Evolutionary conservation across 2,329 filamentous ascomycete species (phyloP).

Genomic region (Aspergillus oerlinghausenensis): DNA sequence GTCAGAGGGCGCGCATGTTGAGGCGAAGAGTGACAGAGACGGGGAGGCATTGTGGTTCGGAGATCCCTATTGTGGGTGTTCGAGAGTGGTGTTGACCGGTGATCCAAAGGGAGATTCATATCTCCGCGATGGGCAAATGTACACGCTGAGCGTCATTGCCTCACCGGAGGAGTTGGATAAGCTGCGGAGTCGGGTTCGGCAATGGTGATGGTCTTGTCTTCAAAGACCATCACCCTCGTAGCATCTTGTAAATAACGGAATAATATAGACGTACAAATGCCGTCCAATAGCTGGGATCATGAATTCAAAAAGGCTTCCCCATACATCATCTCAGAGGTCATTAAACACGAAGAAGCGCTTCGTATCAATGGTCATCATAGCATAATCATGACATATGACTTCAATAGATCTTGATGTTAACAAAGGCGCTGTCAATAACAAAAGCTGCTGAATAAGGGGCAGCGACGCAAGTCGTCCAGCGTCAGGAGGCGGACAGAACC

Average conservation of each 20-base stretch:
- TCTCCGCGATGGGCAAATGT: constrained; percentile 1
- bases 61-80: constrained; percentile 8
- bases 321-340: neutral
- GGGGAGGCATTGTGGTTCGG: constrained; percentile 15
- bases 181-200: constrained; percentile 8
- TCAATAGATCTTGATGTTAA: too few relatives aligned
- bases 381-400: neutral
- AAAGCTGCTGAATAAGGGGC: neutral
- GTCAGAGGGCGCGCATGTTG: constrained; percentile 1
- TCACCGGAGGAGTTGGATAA: constrained; percentile 14
- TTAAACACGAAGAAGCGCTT: neutral
- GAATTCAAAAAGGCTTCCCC: neutral
- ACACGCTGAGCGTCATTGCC: constrained; percentile 12
- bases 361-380: neutral
- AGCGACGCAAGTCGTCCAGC: neutral
- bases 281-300: neutral
- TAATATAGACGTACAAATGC: neutral
- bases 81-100: constrained; percentile 15
- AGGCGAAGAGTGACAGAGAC: constrained; percentile 6
- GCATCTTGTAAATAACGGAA: neutral
- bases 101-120: constrained; percentile 7
- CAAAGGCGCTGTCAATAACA: too few relatives aligned
- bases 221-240: neutral
- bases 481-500: neutral
- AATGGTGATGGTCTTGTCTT: constrained; percentile 5